Evolutionary conservation across 352 stramenopile species (phyloP), one percentile per base, ranked within the genome.

Genomic region (Globisporangium spinosum): DNA sequence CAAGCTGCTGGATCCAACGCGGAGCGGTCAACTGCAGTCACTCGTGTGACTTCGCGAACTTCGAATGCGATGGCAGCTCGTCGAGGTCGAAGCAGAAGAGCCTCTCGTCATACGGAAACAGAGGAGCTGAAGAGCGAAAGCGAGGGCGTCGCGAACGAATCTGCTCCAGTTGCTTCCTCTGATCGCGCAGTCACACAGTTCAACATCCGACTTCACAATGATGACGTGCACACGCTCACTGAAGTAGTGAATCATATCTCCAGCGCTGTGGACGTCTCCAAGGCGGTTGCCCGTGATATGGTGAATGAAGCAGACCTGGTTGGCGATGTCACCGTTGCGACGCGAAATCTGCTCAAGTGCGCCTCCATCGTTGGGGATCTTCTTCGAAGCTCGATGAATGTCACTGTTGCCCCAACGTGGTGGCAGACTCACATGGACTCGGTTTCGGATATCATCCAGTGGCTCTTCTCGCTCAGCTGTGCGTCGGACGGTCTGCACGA

Each of bases 201-300:
- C 43, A 69, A 65, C 15, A 80, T 95, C 62, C 84, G 87, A n/a
- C 73, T 96, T 20, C 89, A 96, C 62, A 95, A 93, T 66, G 89
- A 96, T 57, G 89, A 95, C 53, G 81, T 94, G 9, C 85, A 95
- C 64, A 82, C 85, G 20, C 68, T 95, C 35, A 79, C 77, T 27
- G 85, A 94, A 70, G 82, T 92, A 32, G 79, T 93, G 29, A 87
- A 91, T 29, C 74, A 85, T 22, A 71, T 96, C 15, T 81, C 78
- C 22, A 69, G 73, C 10, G 72, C 78, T n/a, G 65, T 94, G 54
- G 76, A 78, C 4, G 81, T 85, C 20, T 81, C 82, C 1, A 91
- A 90, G 54, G 43, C 70, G 1, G 64, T 79, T 20, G 85, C 85
- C 9, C 77, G 80, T 23, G 65, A 70, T 23, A 66, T 77, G 22